phyloP scores from a whole-genome alignment of 2,329 filamentous ascomycete genomes.

The Diaporthe eres region DNA sequence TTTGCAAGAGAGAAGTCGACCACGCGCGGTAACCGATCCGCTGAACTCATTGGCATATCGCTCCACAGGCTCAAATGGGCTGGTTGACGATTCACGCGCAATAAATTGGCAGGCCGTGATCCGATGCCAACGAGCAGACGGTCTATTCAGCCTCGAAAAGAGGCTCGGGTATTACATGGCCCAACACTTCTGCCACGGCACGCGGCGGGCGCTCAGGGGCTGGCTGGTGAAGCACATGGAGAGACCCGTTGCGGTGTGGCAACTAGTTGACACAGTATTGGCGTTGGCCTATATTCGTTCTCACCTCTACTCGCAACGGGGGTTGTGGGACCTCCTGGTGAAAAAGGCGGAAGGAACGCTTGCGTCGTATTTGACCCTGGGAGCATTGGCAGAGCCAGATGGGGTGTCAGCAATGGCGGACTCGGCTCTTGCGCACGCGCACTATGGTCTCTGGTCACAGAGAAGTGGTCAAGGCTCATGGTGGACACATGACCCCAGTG shows the following conservation, averaged over 20 bases:
- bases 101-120: neutral
- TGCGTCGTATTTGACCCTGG: neutral
- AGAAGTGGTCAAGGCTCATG: no score
- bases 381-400: neutral
- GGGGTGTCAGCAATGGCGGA: neutral
- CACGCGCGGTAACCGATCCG: no score
- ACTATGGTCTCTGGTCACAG: neutral
- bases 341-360: neutral
- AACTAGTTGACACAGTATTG: neutral
- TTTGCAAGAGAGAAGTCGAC: no score
- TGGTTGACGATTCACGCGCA: no score
- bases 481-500: fast-evolving
- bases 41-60: no score
- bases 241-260: fast-evolving
- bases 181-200: neutral
- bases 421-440: slow-evolving; percentile 22
- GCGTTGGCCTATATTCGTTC: neutral
- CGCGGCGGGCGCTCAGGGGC: neutral
- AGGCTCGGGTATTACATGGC: neutral
- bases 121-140: neutral
- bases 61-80: no score
- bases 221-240: neutral
- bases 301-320: neutral
- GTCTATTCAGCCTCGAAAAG: slow-evolving; percentile 2
- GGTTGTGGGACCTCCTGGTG: neutral